These are phyloP conservation scores for Petunia hybrid DNA, from an alignment of 305 asterid genomes.

Conservation along the genomic window DNA sequence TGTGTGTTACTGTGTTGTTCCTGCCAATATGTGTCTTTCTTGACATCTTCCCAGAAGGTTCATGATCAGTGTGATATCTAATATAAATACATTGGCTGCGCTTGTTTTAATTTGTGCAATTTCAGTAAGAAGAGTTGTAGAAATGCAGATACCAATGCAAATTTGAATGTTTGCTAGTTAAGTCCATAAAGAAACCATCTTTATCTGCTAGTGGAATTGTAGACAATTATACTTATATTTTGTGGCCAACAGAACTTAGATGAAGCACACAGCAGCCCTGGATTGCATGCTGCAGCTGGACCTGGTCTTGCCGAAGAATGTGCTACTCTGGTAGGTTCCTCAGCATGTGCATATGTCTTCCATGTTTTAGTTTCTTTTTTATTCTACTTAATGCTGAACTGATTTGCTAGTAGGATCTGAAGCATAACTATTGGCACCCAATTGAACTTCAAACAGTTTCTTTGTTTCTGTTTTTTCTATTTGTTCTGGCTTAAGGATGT, in stretches of 20 bases:
- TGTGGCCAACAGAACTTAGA: constrained; percentile 72
- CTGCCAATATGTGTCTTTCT: neutral
- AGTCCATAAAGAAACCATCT: neutral
- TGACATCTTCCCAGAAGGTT: neutral
- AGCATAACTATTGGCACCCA: neutral
- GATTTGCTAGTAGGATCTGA: neutral
- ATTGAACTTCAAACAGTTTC: constrained; percentile 5
- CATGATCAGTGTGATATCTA: neutral
- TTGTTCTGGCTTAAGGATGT: constrained; percentile 19
- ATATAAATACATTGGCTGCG: neutral
- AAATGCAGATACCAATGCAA: neutral
- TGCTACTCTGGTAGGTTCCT: constrained; percentile 64
- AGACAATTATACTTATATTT: constrained; percentile 34
- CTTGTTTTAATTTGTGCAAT: constrained; percentile 11
- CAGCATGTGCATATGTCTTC: neutral
- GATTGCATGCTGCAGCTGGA: constrained; percentile 97
- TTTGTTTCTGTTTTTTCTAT: neutral
- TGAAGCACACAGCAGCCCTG: constrained; percentile 91
- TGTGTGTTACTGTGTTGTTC: neutral
- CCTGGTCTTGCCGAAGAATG: constrained; percentile 95
- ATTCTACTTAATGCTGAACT: neutral
- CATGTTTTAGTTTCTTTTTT: neutral
- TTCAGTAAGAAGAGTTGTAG: neutral
- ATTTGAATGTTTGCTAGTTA: constrained; percentile 4
- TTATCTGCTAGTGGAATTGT: neutral